Conservation (phyloP, 352 stramenopile genomes). For the Phytophthora crassamura region DNA sequence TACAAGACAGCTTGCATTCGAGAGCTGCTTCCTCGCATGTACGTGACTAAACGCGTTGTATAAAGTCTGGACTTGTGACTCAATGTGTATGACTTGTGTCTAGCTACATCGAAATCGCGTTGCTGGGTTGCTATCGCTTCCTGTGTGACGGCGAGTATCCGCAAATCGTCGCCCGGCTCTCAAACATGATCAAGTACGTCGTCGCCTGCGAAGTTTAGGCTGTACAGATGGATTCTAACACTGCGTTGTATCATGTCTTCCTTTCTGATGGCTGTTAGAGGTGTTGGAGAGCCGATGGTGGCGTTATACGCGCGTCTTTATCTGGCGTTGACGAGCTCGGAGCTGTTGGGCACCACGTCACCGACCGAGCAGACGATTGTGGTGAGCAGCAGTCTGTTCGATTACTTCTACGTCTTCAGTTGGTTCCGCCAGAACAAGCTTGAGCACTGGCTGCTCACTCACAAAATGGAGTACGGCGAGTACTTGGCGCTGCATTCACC, state of each 20-base stretch:
- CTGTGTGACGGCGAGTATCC: constrained; percentile 90
- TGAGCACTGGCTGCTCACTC: constrained; percentile 49
- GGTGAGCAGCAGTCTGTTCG: constrained; percentile 82
- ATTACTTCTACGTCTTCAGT: constrained; percentile 91
- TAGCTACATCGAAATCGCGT: constrained; percentile 89
- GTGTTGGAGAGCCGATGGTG: constrained; percentile 89
- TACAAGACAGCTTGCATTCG: constrained; percentile 95
- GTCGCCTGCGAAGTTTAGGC: constrained; percentile 15
- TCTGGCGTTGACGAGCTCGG: constrained; percentile 70
- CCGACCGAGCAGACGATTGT: constrained; percentile 44
- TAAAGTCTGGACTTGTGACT: not conserved
- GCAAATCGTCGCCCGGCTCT: constrained; percentile 81
- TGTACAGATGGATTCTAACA: constrained; percentile 10
- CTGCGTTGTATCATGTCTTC: constrained; percentile 19
- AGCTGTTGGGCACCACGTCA: constrained; percentile 54
- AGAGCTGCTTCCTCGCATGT: constrained; percentile 92
- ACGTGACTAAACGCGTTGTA: constrained; percentile 15
- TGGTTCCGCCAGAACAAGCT: constrained; percentile 70
- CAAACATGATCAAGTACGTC: constrained; percentile 89
- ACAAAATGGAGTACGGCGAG: constrained; percentile 64
- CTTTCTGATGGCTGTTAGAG: constrained; percentile 43
- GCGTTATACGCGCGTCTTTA: constrained; percentile 89
- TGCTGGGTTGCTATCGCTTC: constrained; percentile 91
- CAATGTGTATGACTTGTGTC: not conserved
- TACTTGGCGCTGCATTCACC: constrained; percentile 87